Conservation (phyloP, 2,329 filamentous ascomycete genomes). For the Xylaria sp. region DNA sequence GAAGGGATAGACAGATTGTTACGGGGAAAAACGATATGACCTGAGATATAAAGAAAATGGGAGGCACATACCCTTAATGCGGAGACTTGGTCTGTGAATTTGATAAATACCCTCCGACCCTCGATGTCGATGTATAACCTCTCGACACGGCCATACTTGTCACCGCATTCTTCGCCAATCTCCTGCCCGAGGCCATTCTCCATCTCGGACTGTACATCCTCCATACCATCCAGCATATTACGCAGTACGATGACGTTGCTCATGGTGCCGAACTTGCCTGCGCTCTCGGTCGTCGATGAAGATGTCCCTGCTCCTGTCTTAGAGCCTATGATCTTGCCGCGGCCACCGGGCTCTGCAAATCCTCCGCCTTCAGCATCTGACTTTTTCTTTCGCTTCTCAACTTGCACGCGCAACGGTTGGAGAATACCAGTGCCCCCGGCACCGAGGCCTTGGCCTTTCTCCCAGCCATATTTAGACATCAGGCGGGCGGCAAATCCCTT, state of each 20-base stretch:
- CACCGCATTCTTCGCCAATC: constrained; percentile 91
- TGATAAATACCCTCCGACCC: constrained; percentile 82
- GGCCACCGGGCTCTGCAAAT: constrained; percentile 74
- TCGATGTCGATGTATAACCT: constrained; percentile 77
- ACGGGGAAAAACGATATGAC: neutral
- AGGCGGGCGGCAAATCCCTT: constrained; percentile 86
- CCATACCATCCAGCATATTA: constrained; percentile 87
- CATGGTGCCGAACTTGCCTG: constrained; percentile 73
- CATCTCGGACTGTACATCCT: constrained; percentile 79
- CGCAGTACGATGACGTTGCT: constrained; percentile 83
- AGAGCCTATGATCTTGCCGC: constrained; percentile 82
- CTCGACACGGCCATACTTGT: constrained; percentile 88
- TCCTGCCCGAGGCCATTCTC: constrained; percentile 83
- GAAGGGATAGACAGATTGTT: neutral
- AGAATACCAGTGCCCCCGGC: constrained; percentile 84
- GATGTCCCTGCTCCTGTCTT: constrained; percentile 53
- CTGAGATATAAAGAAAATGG: neutral
- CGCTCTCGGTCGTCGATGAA: constrained; percentile 36
- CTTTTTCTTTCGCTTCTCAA: constrained; percentile 86
- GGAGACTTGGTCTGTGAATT: constrained; percentile 87
- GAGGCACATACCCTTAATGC: constrained; percentile 77
- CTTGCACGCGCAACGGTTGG: constrained; percentile 82
- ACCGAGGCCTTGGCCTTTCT: constrained; percentile 86
- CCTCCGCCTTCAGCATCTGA: constrained; percentile 82
- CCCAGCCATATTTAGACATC: constrained; percentile 95